Conservation (phyloP, 768 basidiomycete species). For the Cyclocybe aegerita region DNA sequence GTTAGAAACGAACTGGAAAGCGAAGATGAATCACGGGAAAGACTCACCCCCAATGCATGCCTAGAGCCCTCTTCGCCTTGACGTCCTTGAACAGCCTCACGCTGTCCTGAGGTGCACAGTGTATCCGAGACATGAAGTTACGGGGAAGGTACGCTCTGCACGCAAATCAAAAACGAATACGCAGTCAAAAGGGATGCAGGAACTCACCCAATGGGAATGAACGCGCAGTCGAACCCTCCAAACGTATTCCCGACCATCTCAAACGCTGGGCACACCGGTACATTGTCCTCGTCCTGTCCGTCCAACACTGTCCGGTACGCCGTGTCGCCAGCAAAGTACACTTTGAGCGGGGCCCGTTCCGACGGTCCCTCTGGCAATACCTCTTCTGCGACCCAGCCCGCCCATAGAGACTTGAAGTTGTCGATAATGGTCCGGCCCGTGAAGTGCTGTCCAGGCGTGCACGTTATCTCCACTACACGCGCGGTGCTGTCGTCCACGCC, state of each 20-base stretch:
- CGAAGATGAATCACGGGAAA: background rate
- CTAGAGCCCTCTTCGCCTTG: slow-evolving; percentile 56
- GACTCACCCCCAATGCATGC: slow-evolving; percentile 70
- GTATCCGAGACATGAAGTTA: slow-evolving; percentile 56
- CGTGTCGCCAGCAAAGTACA: slow-evolving; percentile 73
- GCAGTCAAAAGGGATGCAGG: background rate
- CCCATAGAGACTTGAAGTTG: slow-evolving; percentile 60
- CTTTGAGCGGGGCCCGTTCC: slow-evolving; percentile 27
- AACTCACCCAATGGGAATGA: slow-evolving; percentile 66
- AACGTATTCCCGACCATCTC: slow-evolving; percentile 64
- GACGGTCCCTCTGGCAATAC: slow-evolving; percentile 26
- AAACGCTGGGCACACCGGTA: slow-evolving; percentile 71
- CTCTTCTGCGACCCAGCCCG: slow-evolving; percentile 62
- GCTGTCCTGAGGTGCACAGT: slow-evolving; percentile 67
- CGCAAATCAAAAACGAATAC: slow-evolving; percentile 17
- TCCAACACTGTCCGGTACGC: slow-evolving; percentile 50
- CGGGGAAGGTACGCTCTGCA: slow-evolving; percentile 59
- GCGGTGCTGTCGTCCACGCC: background rate
- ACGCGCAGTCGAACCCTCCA: slow-evolving; percentile 64
- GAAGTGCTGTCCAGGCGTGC: slow-evolving; percentile 67
- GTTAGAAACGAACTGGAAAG: background rate
- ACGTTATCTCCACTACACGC: slow-evolving; percentile 46
- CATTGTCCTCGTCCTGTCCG: slow-evolving; percentile 48
- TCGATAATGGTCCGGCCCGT: slow-evolving; percentile 51
- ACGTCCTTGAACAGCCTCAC: slow-evolving; percentile 68